Evolutionary conservation across 2,329 filamentous ascomycete genomes (phyloP).

Genomic region (Colletotrichum trifolii): DNA sequence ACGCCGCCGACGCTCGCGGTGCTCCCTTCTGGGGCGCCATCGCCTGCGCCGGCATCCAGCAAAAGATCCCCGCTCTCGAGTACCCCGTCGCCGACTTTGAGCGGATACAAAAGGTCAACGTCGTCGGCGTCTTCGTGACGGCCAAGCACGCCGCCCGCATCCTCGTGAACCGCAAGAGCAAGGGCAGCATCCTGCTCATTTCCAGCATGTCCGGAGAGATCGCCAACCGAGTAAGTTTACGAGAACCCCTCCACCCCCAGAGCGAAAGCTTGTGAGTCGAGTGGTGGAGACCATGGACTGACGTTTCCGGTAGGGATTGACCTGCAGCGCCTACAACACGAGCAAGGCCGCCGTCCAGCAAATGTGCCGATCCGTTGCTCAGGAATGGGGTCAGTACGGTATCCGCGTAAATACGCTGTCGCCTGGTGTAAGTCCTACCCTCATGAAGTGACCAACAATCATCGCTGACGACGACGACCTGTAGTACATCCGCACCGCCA

Average conservation of each 20-base stretch:
- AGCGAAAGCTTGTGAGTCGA: neutral
- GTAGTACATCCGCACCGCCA: constrained; percentile 59
- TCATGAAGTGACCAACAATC: neutral
- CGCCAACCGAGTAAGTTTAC: constrained; percentile 58
- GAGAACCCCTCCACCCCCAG: neutral
- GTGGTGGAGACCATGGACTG: neutral
- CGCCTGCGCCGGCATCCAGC: constrained; percentile 61
- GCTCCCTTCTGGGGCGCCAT: constrained; percentile 52
- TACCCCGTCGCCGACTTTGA: constrained; percentile 69
- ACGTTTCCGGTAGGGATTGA: constrained; percentile 60
- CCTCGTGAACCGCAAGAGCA: constrained; percentile 52
- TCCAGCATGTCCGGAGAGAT: constrained; percentile 61
- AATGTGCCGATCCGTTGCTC: constrained; percentile 67
- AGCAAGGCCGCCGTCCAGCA: constrained; percentile 72
- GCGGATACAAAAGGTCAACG: constrained; percentile 75
- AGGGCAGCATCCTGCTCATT: constrained; percentile 62
- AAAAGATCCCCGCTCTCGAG: constrained; percentile 57
- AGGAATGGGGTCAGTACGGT: constrained; percentile 71
- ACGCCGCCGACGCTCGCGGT: constrained; percentile 44
- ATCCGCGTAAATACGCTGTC: constrained; percentile 76
- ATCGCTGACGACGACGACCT: neutral
- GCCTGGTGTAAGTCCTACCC: constrained; percentile 58
- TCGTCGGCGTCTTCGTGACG: constrained; percentile 77
- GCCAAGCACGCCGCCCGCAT: constrained; percentile 76
- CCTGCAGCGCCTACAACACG: constrained; percentile 72